A percentile compares a stretch with the other conserved stretches of the same genome.
Evolutionary conservation across 176 grass and related monocot species (phyloP).

Genomic region (Oryza coarctata): DNA sequence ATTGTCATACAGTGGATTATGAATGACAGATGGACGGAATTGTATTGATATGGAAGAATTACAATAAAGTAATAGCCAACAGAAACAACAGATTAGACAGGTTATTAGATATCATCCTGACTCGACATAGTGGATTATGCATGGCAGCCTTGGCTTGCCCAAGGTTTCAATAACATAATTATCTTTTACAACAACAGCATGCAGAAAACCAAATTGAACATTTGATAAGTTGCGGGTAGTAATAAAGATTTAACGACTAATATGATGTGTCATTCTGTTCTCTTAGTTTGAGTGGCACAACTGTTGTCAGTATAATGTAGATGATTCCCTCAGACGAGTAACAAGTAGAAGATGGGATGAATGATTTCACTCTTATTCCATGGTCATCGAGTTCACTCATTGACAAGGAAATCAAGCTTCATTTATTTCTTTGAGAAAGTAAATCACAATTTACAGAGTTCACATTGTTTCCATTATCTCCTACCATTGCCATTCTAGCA

Average conservation of each 20-base stretch:
- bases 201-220: background rate
- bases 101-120: background rate
- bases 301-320: background rate
- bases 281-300: slow-evolving; percentile 2
- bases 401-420: background rate
- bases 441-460: background rate
- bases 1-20: background rate
- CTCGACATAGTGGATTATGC: background rate
- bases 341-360: background rate
- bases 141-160: background rate
- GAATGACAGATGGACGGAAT: background rate
- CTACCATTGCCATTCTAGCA: background rate
- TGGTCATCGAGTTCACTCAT: background rate
- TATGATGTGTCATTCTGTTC: background rate
- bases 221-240: background rate
- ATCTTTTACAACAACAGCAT: background rate
- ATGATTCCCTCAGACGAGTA: background rate
- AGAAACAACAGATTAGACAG: background rate
- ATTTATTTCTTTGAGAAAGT: background rate
- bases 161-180: background rate
- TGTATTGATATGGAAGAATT: background rate
- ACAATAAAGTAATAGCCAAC: background rate
- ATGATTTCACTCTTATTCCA: background rate
- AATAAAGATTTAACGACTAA: background rate
- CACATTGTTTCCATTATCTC: background rate